A percentile compares a stretch with the other conserved stretches of the same genome.
Evolutionary conservation across 345 rosid genomes (phyloP).

Genomic region (Litchi chinensis): DNA sequence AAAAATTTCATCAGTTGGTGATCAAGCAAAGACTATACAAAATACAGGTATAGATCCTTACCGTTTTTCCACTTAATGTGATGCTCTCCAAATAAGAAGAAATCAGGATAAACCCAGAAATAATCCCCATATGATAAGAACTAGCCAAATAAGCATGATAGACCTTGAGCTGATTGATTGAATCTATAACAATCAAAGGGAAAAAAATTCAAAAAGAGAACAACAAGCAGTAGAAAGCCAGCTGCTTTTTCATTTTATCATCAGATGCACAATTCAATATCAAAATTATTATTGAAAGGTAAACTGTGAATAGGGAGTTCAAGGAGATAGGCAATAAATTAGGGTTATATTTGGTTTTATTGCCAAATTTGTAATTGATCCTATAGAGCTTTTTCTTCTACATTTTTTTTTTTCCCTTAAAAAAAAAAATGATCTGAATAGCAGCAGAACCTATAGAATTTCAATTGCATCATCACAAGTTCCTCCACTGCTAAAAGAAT

Average conservation of each 20-base stretch:
- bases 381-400: neutral
- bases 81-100: slow-evolving; percentile 68
- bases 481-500: neutral
- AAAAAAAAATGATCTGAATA: neutral
- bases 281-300: neutral
- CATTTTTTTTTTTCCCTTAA: neutral
- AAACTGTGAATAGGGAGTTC: neutral
- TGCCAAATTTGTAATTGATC: neutral
- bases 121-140: slow-evolving; percentile 82
- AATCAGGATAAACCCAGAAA: slow-evolving; percentile 78
- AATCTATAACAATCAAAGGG: slow-evolving; percentile 37
- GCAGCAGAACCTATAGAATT: neutral
- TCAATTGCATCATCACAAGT: neutral
- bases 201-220: neutral
- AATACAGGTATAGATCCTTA: slow-evolving; percentile 30
- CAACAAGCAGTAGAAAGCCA: neutral
- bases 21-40: neutral
- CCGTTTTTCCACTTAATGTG: slow-evolving; percentile 54
- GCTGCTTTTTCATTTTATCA: neutral
- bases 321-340: neutral
- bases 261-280: slow-evolving; percentile 1
- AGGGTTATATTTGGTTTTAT: neutral
- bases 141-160: slow-evolving; percentile 86
- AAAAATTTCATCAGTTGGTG: neutral
- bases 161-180: slow-evolving; percentile 47